phyloP scores from a whole-genome alignment of 1,284 basidiomycete genomes.

The Ustilago trichophora region DNA sequence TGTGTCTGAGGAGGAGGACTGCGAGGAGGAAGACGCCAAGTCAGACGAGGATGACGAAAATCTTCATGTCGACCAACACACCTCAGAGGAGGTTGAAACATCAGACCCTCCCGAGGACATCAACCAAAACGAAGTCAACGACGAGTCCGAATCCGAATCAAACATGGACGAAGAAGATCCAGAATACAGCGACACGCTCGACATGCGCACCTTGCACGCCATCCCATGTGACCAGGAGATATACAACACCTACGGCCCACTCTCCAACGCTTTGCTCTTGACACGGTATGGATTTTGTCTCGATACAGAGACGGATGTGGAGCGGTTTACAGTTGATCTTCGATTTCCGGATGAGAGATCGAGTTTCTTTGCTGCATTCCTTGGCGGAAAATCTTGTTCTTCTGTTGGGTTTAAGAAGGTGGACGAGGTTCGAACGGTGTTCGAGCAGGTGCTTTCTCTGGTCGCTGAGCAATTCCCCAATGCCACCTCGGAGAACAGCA shows the following conservation, averaged over 20 bases:
- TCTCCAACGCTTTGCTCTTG: constrained; percentile 55
- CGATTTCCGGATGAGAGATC: constrained; percentile 28
- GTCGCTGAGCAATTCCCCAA: not conserved
- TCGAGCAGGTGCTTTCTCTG: not conserved
- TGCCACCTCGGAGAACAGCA: not conserved
- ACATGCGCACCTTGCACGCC: constrained; percentile 40
- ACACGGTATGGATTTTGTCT: constrained; percentile 59
- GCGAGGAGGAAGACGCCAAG: not conserved
- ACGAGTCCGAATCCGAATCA: not conserved
- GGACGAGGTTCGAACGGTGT: not conserved
- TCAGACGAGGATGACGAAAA: not conserved
- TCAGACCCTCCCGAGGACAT: no score
- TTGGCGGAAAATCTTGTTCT: not conserved
- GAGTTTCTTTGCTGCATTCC: constrained; percentile 10
- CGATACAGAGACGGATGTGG: constrained; percentile 54
- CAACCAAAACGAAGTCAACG: not conserved
- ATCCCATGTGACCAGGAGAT: constrained; percentile 26
- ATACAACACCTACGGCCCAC: constrained; percentile 59
- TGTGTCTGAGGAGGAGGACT: constrained; percentile 1
- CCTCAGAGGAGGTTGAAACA: no score
- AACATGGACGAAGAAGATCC: no score
- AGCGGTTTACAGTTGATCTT: constrained; percentile 51
- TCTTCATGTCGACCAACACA: no score
- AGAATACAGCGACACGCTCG: constrained; percentile 46
- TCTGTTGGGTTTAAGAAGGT: not conserved